Conservation (phyloP, 192 early-diverging fungal genomes). For the Obelidium mucronatum region DNA sequence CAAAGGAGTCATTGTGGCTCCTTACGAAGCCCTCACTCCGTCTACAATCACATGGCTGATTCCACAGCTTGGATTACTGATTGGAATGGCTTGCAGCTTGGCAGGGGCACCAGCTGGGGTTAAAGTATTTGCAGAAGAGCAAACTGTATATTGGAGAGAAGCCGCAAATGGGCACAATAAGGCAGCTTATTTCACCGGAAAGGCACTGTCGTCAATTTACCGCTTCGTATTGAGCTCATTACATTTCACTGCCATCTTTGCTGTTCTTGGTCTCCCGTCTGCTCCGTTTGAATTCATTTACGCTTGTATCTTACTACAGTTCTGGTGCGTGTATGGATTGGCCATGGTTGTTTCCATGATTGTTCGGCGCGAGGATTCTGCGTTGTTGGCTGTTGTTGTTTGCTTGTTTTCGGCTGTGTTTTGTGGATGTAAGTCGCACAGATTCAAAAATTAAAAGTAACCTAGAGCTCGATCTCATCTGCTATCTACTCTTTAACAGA, state of each 20-base stretch:
- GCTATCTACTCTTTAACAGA: background rate
- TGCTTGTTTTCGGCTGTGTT: conserved; percentile 52
- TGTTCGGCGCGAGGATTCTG: conserved; percentile 46
- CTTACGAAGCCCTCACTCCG: conserved; percentile 45
- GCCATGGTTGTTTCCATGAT: conserved; percentile 47
- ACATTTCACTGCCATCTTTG: conserved; percentile 44
- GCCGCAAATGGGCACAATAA: conserved; percentile 40
- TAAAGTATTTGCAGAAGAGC: conserved; percentile 59
- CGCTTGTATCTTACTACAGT: conserved; percentile 40
- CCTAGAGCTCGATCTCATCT: too few relatives aligned
- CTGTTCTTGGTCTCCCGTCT: conserved; percentile 39
- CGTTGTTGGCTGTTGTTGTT: conserved; percentile 43
- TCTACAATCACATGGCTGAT: conserved; percentile 40
- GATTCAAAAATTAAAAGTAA: background rate
- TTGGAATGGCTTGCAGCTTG: conserved; percentile 43
- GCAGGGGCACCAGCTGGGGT: conserved; percentile 53
- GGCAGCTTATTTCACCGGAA: conserved; percentile 38
- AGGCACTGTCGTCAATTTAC: conserved; percentile 20
- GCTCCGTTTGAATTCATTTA: conserved; percentile 36
- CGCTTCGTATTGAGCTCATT: conserved; percentile 41
- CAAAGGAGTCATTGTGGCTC: conserved; percentile 40
- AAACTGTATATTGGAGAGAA: conserved; percentile 55
- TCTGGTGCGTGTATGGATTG: conserved; percentile 53
- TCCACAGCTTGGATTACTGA: conserved; percentile 36
- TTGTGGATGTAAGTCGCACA: conserved; percentile 43